Percentiles rank a stretch among this genome's conserved stretches.
These are phyloP conservation scores for Podospora pseudopauciseta DNA, from an alignment of 495 filamentous ascomycete genomes.

Conservation along the genomic window DNA sequence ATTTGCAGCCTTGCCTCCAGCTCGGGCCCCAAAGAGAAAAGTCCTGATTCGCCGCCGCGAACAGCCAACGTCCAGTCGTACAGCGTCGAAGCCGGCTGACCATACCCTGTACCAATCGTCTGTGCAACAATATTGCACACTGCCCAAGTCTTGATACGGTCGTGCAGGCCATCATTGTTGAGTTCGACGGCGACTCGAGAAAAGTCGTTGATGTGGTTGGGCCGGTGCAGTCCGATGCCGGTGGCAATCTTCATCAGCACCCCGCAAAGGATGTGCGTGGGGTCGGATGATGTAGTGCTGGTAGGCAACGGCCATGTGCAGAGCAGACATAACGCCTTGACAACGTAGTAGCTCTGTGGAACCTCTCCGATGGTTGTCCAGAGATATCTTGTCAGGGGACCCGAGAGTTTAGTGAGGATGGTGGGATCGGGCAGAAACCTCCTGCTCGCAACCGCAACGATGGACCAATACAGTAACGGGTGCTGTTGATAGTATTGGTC, in stretches of 20 bases:
- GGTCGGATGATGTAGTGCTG: slow-evolving; percentile 79
- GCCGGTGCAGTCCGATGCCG: slow-evolving; percentile 84
- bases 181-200: slow-evolving; percentile 76
- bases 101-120: slow-evolving; percentile 84
- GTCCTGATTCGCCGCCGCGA: slow-evolving; percentile 58
- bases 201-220: slow-evolving; percentile 88
- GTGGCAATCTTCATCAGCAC: slow-evolving; percentile 92
- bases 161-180: slow-evolving; percentile 77
- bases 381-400: slow-evolving; percentile 68
- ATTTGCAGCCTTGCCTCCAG: slow-evolving; percentile 69
- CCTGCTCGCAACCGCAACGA: slow-evolving; percentile 76
- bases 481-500: slow-evolving; percentile 72
- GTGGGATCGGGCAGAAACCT: slow-evolving; percentile 63
- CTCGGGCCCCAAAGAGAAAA: slow-evolving; percentile 63
- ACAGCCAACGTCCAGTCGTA: slow-evolving; percentile 82
- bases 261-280: slow-evolving; percentile 84
- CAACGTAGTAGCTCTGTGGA: slow-evolving; percentile 82
- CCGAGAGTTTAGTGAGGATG: slow-evolving; percentile 65
- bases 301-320: slow-evolving; percentile 90
- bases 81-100: slow-evolving; percentile 80
- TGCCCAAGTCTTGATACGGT: slow-evolving; percentile 86
- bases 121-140: slow-evolving; percentile 92
- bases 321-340: slow-evolving; percentile 83
- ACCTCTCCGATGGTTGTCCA: slow-evolving; percentile 81
- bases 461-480: slow-evolving; percentile 81